Evolutionary conservation across 306 rosid species (phyloP).

Genomic region (Lathyrus oleraceus): DNA sequence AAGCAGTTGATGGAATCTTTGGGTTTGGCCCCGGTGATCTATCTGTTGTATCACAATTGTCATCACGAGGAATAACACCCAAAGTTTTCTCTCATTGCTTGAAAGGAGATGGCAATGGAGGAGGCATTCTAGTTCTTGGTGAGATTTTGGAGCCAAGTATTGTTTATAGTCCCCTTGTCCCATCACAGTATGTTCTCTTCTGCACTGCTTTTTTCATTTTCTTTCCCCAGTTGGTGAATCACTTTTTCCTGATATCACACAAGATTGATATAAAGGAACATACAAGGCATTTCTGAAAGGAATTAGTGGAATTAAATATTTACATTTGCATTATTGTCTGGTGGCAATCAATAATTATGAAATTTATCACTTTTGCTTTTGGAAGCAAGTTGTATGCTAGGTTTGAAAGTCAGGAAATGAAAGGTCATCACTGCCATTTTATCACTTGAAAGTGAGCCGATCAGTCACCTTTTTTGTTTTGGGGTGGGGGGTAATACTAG

Average conservation of each 20-base stretch:
- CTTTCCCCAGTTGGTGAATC: not conserved
- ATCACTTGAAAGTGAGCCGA: not conserved
- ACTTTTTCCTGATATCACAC: not conserved
- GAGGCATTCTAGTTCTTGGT: slow-evolving; percentile 96
- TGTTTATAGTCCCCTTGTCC: slow-evolving; percentile 91
- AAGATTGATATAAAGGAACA: slow-evolving; percentile 12
- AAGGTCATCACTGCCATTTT: slow-evolving; percentile 14
- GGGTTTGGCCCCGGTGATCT: slow-evolving; percentile 92
- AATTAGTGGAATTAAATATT: slow-evolving; percentile 5
- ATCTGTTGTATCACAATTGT: slow-evolving; percentile 84
- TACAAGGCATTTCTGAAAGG: not conserved
- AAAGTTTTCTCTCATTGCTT: slow-evolving; percentile 91
- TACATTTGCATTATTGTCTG: not conserved
- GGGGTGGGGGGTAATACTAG: not conserved
- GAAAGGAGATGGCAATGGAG: slow-evolving; percentile 89
- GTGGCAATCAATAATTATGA: not conserved
- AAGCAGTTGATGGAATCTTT: slow-evolving; percentile 91
- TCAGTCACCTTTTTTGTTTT: not conserved
- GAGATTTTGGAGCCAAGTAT: slow-evolving; percentile 93
- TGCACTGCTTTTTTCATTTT: slow-evolving; percentile 33
- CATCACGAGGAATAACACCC: slow-evolving; percentile 80
- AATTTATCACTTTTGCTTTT: slow-evolving; percentile 3
- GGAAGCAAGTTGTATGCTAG: slow-evolving; percentile 13
- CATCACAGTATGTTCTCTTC: slow-evolving; percentile 86
- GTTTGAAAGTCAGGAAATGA: slow-evolving; percentile 10